Percentiles rank a stretch among this genome's conserved stretches.
Conservation (phyloP, 129 eudicot genomes). For the Chrysanthemum seticuspe region DNA sequence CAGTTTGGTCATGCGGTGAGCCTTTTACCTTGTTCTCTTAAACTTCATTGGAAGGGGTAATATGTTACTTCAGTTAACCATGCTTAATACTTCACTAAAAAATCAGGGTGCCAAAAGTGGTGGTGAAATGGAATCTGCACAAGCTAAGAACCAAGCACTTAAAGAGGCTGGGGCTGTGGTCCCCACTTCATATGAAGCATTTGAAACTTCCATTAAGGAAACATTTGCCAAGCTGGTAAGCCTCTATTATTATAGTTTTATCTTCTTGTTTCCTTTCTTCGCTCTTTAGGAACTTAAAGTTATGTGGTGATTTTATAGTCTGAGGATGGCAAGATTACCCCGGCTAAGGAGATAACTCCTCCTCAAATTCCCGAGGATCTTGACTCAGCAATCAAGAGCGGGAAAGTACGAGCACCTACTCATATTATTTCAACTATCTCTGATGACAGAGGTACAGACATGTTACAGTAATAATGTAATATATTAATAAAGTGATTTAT, state of each 20-base stretch:
- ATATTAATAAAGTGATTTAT: neutral
- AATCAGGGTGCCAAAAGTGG: slow-evolving; percentile 95
- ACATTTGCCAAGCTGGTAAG: slow-evolving; percentile 77
- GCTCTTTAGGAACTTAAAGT: slow-evolving; percentile 8
- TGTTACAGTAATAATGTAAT: neutral
- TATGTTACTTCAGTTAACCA: neutral
- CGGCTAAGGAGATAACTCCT: slow-evolving; percentile 79
- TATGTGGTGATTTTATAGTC: slow-evolving; percentile 32
- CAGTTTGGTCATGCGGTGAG: slow-evolving; percentile 97
- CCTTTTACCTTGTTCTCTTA: slow-evolving; percentile 15
- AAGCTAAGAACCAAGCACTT: slow-evolving; percentile 95
- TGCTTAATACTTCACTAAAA: slow-evolving; percentile 12
- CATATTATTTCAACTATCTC: slow-evolving; percentile 92
- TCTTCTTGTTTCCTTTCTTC: slow-evolving; percentile 2
- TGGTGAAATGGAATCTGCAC: slow-evolving; percentile 97
- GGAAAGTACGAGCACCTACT: slow-evolving; percentile 98
- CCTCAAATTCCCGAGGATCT: slow-evolving; percentile 99
- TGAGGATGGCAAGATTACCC: slow-evolving; percentile 71
- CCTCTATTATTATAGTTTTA: neutral
- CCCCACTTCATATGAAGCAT: slow-evolving; percentile 91
- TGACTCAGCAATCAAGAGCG: slow-evolving; percentile 87
- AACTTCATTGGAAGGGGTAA: neutral
- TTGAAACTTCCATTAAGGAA: slow-evolving; percentile 84
- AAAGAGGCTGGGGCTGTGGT: slow-evolving; percentile 88
- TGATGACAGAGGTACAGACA: slow-evolving; percentile 69